Conservation (phyloP, 2,329 filamentous ascomycete genomes). For the Penicillium crustosum region DNA sequence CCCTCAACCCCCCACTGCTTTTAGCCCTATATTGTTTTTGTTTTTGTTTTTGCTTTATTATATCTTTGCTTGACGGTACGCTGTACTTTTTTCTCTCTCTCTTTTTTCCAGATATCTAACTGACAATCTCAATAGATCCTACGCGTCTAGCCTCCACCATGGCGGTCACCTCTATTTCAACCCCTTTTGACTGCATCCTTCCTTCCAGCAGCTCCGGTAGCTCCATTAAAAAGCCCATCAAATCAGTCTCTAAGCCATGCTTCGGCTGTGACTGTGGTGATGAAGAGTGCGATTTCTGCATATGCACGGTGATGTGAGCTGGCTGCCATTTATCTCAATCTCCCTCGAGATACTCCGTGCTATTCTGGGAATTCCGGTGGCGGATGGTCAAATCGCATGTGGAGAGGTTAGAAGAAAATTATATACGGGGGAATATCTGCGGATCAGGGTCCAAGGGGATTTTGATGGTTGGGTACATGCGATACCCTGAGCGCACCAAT, state of each 20-base stretch:
- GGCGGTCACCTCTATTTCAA: slow-evolving; percentile 22
- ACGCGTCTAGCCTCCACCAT: background rate
- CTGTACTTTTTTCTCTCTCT: background rate
- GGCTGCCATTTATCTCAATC: background rate
- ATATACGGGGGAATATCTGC: background rate
- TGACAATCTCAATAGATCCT: background rate
- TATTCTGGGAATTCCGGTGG: background rate
- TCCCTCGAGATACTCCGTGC: background rate
- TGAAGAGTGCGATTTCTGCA: slow-evolving; percentile 44
- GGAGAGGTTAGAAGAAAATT: background rate
- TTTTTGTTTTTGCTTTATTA: too few relatives aligned
- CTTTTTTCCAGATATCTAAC: background rate
- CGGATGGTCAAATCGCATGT: background rate
- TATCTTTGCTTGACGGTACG: background rate
- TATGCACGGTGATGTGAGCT: slow-evolving; percentile 43
- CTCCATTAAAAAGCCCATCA: slow-evolving; percentile 41
- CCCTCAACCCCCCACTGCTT: background rate
- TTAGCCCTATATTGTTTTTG: background rate
- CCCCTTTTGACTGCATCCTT: slow-evolving; percentile 34
- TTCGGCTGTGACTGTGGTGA: slow-evolving; percentile 45
- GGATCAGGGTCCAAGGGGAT: background rate
- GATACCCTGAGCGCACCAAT: background rate
- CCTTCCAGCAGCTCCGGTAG: slow-evolving; percentile 37
- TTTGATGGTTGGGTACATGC: background rate
- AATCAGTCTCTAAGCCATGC: slow-evolving; percentile 41